Base-by-base conservation (phyloP, 2,329 filamentous ascomycete species). In the Lachnellula cervina region DNA sequence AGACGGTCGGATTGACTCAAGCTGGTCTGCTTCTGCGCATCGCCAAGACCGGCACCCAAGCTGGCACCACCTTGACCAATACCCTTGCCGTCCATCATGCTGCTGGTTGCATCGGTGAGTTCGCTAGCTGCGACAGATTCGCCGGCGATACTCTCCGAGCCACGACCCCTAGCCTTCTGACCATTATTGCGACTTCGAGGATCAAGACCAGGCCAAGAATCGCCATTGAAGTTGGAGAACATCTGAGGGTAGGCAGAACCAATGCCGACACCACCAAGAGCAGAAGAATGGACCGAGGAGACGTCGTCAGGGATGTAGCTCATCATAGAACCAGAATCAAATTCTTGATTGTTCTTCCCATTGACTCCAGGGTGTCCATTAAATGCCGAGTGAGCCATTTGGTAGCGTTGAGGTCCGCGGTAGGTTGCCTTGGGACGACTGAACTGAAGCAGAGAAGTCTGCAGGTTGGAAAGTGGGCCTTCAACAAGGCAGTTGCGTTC, bases 231-330 rank as follows among this genome's bases (percentile, higher is more conserved):
- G 71, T 87, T 89, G 55, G 90, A 91, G 73, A 99, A 99, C 88
- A 97, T 96, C 17, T 89, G 88, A 16, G 94, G 94, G 70, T 93
- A 97, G 23, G 90, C 89, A 48, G 87, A 86, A 9, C 71, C 80
- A 32, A 95, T 79, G n/a, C 87, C 88, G 37, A 89, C 88, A 38
- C 91, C 91, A 53, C 91, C 91, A 51, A 97, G 83, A 1, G 91
- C 87, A 45, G 91, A 96, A 48, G 91, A 92, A 72, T 97, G 93
- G 46, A 99, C 88, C 2, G 92, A 97, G 8, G 93, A 97, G 42
- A 96, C 91, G 71, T 99, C 94, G 67, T 99, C 94, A 2, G 93
- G 90, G 58, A 99, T 96, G 71, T 96, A 97, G 16, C 93, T 94
- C 65, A 97, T 80, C 69, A 97, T 89, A 3, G 93, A 97, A 44